These are phyloP conservation scores for Yamadazyma sp. DNA, from an alignment of 805 yeast species.

Conservation along the genomic window DNA sequence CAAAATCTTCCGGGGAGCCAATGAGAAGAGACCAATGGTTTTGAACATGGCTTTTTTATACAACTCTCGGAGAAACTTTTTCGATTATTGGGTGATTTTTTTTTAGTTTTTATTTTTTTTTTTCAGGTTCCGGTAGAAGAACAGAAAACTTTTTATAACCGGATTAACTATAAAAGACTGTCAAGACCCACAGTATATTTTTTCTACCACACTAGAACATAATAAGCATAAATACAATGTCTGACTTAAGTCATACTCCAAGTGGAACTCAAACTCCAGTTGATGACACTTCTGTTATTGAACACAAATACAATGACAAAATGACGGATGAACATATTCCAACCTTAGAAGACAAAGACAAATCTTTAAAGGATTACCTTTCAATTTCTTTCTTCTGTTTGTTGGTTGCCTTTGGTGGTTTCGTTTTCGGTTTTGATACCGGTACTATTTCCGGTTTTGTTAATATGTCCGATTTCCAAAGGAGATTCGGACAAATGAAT, in stretches of 20 bases:
- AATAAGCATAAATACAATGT: slow-evolving; percentile 6
- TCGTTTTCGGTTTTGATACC: slow-evolving; percentile 76
- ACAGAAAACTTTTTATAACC: background rate
- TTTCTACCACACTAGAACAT: background rate
- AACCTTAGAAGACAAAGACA: slow-evolving; percentile 26
- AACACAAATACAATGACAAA: slow-evolving; percentile 16
- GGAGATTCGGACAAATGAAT: slow-evolving; percentile 50
- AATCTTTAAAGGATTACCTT: slow-evolving; percentile 30
- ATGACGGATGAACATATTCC: slow-evolving; percentile 9
- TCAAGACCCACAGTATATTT: background rate
- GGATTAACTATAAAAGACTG: slow-evolving; percentile 4
- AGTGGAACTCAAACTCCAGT: slow-evolving; percentile 19
- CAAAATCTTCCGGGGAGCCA: slow-evolving; percentile 6
- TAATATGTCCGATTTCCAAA: slow-evolving; percentile 56
- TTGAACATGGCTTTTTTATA: too few species aligned
- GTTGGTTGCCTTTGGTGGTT: slow-evolving; percentile 74
- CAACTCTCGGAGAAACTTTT: slow-evolving; percentile 11
- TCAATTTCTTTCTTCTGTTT: slow-evolving; percentile 44
- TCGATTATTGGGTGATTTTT: slow-evolving; percentile 1
- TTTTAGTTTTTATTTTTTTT: slow-evolving; percentile 3
- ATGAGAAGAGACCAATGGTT: background rate
- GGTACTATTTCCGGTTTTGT: slow-evolving; percentile 76
- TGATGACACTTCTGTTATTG: slow-evolving; percentile 17
- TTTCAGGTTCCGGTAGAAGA: background rate
- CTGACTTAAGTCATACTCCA: slow-evolving; percentile 9